Percentiles rank a stretch among this genome's conserved stretches.
These are phyloP conservation scores for Erythrophleum ivorense DNA, from an alignment of 331 rosid species.

Conservation along the genomic window DNA sequence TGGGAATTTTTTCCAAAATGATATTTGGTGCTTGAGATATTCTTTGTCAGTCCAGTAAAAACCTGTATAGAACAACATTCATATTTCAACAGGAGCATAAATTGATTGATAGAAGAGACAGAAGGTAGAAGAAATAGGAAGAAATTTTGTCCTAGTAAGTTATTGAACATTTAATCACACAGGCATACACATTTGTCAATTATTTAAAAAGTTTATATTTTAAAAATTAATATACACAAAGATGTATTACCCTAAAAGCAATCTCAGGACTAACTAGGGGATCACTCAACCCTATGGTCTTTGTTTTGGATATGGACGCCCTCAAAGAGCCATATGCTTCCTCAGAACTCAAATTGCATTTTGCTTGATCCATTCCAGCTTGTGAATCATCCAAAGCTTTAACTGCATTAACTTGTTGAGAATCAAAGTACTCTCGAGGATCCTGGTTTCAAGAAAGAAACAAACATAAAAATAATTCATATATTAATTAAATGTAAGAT, in stretches of 20 bases:
- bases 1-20: constrained; percentile 85
- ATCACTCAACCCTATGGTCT: constrained; percentile 68
- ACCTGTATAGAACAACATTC: constrained; percentile 55
- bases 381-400: constrained; percentile 73
- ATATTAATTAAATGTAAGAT: constrained; percentile 6
- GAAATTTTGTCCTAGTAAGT: neutral
- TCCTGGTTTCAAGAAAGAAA: constrained; percentile 61
- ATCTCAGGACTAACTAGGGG: constrained; percentile 74
- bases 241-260: constrained; percentile 68
- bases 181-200: constrained; percentile 10
- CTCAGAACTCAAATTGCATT: constrained; percentile 67
- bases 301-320: constrained; percentile 72
- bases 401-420: constrained; percentile 91
- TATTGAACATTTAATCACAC: constrained; percentile 9
- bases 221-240: constrained; percentile 30
- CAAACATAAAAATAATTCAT: constrained; percentile 32
- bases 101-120: constrained; percentile 2
- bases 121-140: constrained; percentile 3
- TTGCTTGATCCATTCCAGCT: constrained; percentile 62
- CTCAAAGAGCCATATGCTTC: constrained; percentile 80
- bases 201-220: constrained; percentile 1
- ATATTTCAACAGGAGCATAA: constrained; percentile 23
- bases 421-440: constrained; percentile 97
- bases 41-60: constrained; percentile 82
- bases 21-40: constrained; percentile 80